Conservation (phyloP, 257 asterid genomes). For the Eustoma russellianum region DNA sequence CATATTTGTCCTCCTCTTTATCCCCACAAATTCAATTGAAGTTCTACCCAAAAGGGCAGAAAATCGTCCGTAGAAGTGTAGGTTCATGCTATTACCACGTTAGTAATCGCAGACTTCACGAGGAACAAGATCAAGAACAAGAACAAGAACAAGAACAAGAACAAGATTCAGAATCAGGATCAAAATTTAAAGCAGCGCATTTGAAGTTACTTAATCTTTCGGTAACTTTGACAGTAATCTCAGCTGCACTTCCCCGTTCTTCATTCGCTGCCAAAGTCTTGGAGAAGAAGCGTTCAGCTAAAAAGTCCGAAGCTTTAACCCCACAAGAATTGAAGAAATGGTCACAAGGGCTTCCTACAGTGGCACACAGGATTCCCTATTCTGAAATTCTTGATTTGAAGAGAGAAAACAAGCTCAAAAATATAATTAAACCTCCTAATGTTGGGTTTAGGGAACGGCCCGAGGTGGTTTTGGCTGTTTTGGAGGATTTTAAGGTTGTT, state of each 20-base stretch:
- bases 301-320: slow-evolving; percentile 41
- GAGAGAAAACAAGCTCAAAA: slow-evolving; percentile 63
- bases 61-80: slow-evolving; percentile 10
- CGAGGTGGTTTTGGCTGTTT: slow-evolving; percentile 75
- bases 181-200: slow-evolving; percentile 17
- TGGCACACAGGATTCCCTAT: slow-evolving; percentile 63
- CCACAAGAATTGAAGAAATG: slow-evolving; percentile 63
- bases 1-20: slow-evolving; percentile 31
- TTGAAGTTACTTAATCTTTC: slow-evolving; percentile 43
- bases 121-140: slow-evolving; percentile 10
- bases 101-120: slow-evolving; percentile 6
- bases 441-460: slow-evolving; percentile 49
- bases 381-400: slow-evolving; percentile 59
- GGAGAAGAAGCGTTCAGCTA: slow-evolving; percentile 41
- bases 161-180: slow-evolving; percentile 31
- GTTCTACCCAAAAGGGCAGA: slow-evolving; percentile 29
- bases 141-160: slow-evolving; percentile 13
- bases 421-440: slow-evolving; percentile 52
- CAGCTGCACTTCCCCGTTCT: slow-evolving; percentile 56
- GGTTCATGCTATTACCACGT: slow-evolving; percentile 3
- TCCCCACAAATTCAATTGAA: slow-evolving; percentile 18
- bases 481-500: slow-evolving; percentile 75
- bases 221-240: slow-evolving; percentile 59
- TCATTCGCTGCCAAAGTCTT: slow-evolving; percentile 63
- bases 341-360: slow-evolving; percentile 82